phyloP scores from a whole-genome alignment of 805 yeast genomes.

The Kazachstania taianensis region DNA sequence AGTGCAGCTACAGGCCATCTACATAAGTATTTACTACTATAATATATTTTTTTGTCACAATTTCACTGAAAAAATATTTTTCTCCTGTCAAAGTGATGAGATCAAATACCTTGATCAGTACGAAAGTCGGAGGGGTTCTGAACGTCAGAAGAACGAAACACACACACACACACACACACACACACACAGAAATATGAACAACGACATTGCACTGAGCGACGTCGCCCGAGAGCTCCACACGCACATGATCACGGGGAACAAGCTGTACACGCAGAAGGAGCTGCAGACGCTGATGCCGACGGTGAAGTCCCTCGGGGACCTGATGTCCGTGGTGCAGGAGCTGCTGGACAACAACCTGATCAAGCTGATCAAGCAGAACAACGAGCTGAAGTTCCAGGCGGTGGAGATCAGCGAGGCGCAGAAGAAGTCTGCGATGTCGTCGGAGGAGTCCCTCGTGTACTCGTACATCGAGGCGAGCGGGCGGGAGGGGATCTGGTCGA shows the following conservation, averaged over 20 bases:
- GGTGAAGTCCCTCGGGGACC: slow-evolving; percentile 33
- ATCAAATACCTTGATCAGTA: not conserved
- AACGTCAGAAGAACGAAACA: not conserved
- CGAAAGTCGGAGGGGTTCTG: not conserved
- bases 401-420: slow-evolving; percentile 64
- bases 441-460: slow-evolving; percentile 86
- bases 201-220: slow-evolving; percentile 1
- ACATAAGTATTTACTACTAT: no score
- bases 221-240: slow-evolving; percentile 49
- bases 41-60: no score
- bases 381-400: slow-evolving; percentile 64
- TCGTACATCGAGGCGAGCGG: slow-evolving; percentile 87
- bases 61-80: no score
- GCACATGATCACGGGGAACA: slow-evolving; percentile 36
- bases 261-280: slow-evolving; percentile 59
- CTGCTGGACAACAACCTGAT: slow-evolving; percentile 49
- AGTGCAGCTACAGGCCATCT: no score
- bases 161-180: no score
- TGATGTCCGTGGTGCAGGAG: slow-evolving; percentile 42
- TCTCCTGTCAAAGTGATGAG: no score
- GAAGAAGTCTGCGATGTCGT: slow-evolving; percentile 64
- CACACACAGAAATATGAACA: slow-evolving; percentile 1
- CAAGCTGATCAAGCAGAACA: slow-evolving; percentile 58
- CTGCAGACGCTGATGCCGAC: slow-evolving; percentile 40
- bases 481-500: slow-evolving; percentile 94